phyloP scores from a whole-genome alignment of 257 asterid genomes.

The Henckelia pumila region DNA sequence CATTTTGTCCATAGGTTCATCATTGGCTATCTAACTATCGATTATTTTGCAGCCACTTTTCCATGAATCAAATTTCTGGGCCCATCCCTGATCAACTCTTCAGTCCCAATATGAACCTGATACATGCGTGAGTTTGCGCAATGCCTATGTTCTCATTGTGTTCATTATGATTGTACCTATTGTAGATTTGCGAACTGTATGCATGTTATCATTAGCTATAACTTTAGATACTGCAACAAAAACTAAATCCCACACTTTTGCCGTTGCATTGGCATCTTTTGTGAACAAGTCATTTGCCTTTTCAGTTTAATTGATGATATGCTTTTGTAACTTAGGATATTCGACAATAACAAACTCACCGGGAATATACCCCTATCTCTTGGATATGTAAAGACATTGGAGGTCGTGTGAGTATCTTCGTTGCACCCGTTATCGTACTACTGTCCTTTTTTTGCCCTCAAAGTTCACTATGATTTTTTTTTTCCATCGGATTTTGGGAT shows the following conservation, averaged over 20 bases:
- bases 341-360: constrained; percentile 62
- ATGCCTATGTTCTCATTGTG: neutral
- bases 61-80: constrained; percentile 72
- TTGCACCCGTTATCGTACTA: neutral
- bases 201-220: too few relatives aligned
- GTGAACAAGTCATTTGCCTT: neutral
- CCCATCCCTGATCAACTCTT: constrained; percentile 53
- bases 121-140: constrained; percentile 62
- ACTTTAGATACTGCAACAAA: too few relatives aligned
- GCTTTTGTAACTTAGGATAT: constrained; percentile 48
- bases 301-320: neutral
- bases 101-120: constrained; percentile 56
- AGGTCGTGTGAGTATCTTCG: constrained; percentile 67
- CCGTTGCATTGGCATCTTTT: neutral
- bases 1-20: neutral
- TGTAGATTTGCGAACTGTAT: neutral
- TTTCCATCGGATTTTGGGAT: constrained; percentile 21
- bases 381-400: constrained; percentile 56
- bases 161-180: neutral
- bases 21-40: neutral
- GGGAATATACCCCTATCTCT: constrained; percentile 63
- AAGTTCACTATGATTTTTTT: neutral
- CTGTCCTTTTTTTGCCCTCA: constrained; percentile 2
- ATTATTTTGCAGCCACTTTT: constrained; percentile 60
- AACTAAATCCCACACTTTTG: too few relatives aligned